phyloP scores from a whole-genome alignment of 2,329 filamentous ascomycete genomes.

The Talaromyces rugulosus region DNA sequence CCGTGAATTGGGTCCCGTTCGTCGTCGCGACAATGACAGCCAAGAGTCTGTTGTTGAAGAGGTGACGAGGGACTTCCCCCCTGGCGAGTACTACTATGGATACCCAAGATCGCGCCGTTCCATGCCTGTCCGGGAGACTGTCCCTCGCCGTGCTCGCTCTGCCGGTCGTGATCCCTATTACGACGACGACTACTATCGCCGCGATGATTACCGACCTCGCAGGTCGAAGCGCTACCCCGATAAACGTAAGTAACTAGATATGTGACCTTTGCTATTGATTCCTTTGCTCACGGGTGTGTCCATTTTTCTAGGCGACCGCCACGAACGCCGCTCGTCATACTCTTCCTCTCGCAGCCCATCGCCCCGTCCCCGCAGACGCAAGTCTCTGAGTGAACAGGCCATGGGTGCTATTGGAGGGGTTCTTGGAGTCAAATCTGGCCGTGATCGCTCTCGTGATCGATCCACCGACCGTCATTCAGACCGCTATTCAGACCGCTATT shows the following conservation, averaged over 20 bases:
- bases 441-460: slow-evolving; percentile 31
- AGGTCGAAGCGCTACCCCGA: slow-evolving; percentile 46
- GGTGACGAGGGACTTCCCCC: slow-evolving; percentile 77
- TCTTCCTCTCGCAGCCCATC: slow-evolving; percentile 39
- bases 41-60: slow-evolving; percentile 69
- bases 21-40: slow-evolving; percentile 57
- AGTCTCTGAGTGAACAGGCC: slow-evolving; percentile 46
- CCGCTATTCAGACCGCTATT: slow-evolving; percentile 29
- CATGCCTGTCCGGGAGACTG: slow-evolving; percentile 28
- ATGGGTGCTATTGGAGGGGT: slow-evolving; percentile 50
- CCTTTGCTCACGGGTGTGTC: not conserved
- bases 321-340: slow-evolving; percentile 25
- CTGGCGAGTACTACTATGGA: slow-evolving; percentile 51
- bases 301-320: slow-evolving; percentile 23
- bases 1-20: slow-evolving; percentile 16
- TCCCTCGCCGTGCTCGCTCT: slow-evolving; percentile 34
- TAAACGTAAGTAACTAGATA: slow-evolving; percentile 27
- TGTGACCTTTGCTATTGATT: not conserved
- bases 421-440: slow-evolving; percentile 50
- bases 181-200: slow-evolving; percentile 28
- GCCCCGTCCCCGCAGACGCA: slow-evolving; percentile 37
- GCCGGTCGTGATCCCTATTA: slow-evolving; percentile 30
- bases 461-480: slow-evolving; percentile 37
- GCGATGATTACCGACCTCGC: slow-evolving; percentile 36
- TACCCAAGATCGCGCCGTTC: slow-evolving; percentile 21